A percentile compares a stretch with the other conserved stretches of the same genome.
phyloP scores from a whole-genome alignment of 148 eudicot species.

The Heliosperma pusillum region DNA sequence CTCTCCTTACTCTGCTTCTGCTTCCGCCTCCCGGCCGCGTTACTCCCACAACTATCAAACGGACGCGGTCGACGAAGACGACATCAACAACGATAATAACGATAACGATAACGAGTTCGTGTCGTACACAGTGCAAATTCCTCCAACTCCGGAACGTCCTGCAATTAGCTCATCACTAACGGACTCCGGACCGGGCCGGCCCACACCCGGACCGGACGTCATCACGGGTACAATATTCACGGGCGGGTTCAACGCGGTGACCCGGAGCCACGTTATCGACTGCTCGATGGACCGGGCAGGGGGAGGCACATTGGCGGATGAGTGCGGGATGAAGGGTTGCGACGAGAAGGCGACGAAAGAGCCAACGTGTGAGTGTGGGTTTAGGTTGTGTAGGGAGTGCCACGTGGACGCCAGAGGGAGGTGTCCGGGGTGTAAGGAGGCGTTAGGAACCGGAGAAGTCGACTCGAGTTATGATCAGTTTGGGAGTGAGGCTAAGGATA shows the following conservation, averaged over 20 bases:
- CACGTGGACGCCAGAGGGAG: conserved; percentile 55
- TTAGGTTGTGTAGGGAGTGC: conserved; percentile 71
- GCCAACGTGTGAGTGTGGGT: conserved; percentile 83
- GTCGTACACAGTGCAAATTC: conserved; percentile 90
- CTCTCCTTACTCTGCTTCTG: background rate
- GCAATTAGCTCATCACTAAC: conserved; percentile 24
- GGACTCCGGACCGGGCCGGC: conserved; percentile 28
- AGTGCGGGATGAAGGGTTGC: conserved; percentile 82
- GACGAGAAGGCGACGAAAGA: conserved; percentile 51
- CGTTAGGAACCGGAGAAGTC: conserved; percentile 32
- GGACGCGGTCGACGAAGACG: conserved; percentile 26
- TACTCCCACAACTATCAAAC: conserved; percentile 14
- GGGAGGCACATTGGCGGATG: conserved; percentile 22
- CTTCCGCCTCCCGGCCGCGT: conserved; percentile 33
- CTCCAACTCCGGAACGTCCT: conserved; percentile 79
- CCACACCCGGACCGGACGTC: conserved; percentile 13
- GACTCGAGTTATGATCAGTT: conserved; percentile 26
- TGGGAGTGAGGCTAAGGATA: conserved; percentile 32
- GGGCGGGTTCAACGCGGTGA: conserved; percentile 85
- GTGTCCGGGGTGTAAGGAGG: conserved; percentile 97
- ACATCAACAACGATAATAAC: conserved; percentile 23
- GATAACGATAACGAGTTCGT: conserved; percentile 40
- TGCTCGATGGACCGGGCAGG: conserved; percentile 38
- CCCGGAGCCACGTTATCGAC: conserved; percentile 64
- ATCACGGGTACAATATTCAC: conserved; percentile 81